Evolutionary conservation across 208 protist species (phyloP).

Genomic region (Porcisia hertigi): DNA sequence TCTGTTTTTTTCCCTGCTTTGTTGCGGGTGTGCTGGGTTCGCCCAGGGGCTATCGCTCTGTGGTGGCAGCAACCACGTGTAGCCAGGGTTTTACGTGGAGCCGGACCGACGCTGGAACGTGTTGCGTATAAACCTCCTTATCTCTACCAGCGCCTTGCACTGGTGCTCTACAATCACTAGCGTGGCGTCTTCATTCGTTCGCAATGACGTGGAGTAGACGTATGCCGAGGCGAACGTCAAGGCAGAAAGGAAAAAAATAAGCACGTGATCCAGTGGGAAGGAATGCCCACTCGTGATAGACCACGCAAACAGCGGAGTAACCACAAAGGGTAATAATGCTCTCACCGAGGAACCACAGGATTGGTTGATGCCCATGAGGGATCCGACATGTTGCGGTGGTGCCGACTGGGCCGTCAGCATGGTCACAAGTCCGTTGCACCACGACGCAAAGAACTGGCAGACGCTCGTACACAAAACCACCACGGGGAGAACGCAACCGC

Average conservation of each 20-base stretch:
- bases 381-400: slow-evolving; percentile 46
- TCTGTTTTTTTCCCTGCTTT: background rate
- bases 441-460: slow-evolving; percentile 48
- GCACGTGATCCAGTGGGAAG: slow-evolving; percentile 62
- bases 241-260: slow-evolving; percentile 42
- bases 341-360: slow-evolving; percentile 42
- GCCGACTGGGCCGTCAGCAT: slow-evolving; percentile 60
- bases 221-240: slow-evolving; percentile 18
- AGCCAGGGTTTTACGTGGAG: background rate
- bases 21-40: too few relatives aligned
- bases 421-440: slow-evolving; percentile 54
- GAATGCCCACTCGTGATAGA: slow-evolving; percentile 32
- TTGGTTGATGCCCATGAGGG: slow-evolving; percentile 68
- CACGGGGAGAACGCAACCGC: slow-evolving; percentile 13
- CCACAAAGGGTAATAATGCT: slow-evolving; percentile 45
- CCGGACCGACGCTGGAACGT: background rate
- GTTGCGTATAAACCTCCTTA: background rate
- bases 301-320: slow-evolving; percentile 65
- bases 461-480: slow-evolving; percentile 40
- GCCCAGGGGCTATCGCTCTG: background rate
- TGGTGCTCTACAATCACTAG: slow-evolving; percentile 20
- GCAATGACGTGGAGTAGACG: slow-evolving; percentile 21
- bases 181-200: slow-evolving; percentile 25
- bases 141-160: background rate
- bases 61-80: too few relatives aligned